phyloP scores from a whole-genome alignment of 2,329 filamentous ascomycete species.

The Myrmaecium sp. region DNA sequence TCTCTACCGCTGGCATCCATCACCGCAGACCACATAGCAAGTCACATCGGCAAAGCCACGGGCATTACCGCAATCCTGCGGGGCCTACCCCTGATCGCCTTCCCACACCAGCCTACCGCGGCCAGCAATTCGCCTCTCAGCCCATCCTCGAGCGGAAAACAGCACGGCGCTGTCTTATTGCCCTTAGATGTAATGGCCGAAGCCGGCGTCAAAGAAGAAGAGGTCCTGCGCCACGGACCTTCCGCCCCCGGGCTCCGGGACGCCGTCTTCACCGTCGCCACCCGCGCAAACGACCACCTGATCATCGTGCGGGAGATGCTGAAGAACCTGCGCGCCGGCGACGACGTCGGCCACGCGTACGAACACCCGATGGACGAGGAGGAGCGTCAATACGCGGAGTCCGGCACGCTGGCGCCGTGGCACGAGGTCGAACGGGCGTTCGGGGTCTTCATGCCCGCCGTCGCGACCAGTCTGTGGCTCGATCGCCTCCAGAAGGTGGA shows the following conservation, averaged over 20 bases:
- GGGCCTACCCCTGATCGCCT: slow-evolving; percentile 75
- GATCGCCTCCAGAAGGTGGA: slow-evolving; percentile 60
- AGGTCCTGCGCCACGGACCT: slow-evolving; percentile 67
- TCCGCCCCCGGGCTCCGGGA: slow-evolving; percentile 69
- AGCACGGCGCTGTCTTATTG: slow-evolving; percentile 53
- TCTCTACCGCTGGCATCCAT: slow-evolving; percentile 64
- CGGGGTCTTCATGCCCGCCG: slow-evolving; percentile 61
- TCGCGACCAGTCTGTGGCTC: slow-evolving; percentile 65
- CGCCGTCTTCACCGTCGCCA: slow-evolving; percentile 82
- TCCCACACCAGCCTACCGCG: slow-evolving; percentile 45
- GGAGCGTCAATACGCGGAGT: slow-evolving; percentile 26
- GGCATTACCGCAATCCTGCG: slow-evolving; percentile 78
- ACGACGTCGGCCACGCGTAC: slow-evolving; percentile 68
- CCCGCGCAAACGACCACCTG: slow-evolving; percentile 84
- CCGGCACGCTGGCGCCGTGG: slow-evolving; percentile 19
- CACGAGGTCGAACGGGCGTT: slow-evolving; percentile 51
- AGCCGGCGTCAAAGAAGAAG: slow-evolving; percentile 65
- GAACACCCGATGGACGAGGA: slow-evolving; percentile 71
- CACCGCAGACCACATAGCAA: slow-evolving; percentile 80
- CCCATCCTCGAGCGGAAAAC: slow-evolving; percentile 29
- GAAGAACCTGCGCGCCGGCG: slow-evolving; percentile 55
- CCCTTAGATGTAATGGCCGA: slow-evolving; percentile 85
- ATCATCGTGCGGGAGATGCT: slow-evolving; percentile 91
- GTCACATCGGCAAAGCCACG: slow-evolving; percentile 84
- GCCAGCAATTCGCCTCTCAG: slow-evolving; percentile 15